Conservation (phyloP, 805 yeast genomes). For the Wickerhamomyces mucosus region DNA sequence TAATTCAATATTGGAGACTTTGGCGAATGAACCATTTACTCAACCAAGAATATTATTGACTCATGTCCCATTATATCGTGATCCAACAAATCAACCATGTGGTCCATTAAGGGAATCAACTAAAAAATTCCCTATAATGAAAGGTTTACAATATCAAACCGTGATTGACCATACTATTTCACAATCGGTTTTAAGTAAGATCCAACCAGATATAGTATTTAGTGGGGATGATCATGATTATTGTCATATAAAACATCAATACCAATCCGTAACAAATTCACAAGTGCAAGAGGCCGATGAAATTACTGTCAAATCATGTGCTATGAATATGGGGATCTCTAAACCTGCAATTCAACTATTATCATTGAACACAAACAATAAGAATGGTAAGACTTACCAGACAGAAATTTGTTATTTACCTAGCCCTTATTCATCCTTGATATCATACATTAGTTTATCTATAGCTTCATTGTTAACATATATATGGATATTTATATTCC, state of each 20-base stretch:
- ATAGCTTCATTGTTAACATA: too few relatives aligned
- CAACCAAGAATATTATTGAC: slow-evolving; percentile 61
- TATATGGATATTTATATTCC: too few relatives aligned
- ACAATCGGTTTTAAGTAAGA: slow-evolving; percentile 41
- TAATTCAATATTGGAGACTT: slow-evolving; percentile 36
- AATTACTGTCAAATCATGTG: slow-evolving; percentile 77
- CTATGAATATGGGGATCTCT: slow-evolving; percentile 88
- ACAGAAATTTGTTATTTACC: slow-evolving; percentile 52
- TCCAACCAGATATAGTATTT: slow-evolving; percentile 63
- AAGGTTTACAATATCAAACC: slow-evolving; percentile 85
- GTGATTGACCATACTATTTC: slow-evolving; percentile 60
- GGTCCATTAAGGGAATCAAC: slow-evolving; percentile 70
- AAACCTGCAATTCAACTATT: slow-evolving; percentile 83
- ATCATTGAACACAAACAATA: slow-evolving; percentile 37
- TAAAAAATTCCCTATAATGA: slow-evolving; percentile 53
- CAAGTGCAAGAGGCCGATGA: slow-evolving; percentile 42
- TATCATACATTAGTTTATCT: too few relatives aligned
- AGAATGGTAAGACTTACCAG: slow-evolving; percentile 20
- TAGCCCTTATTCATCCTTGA: slow-evolving; percentile 37
- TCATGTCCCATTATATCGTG: slow-evolving; percentile 84
- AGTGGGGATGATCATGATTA: slow-evolving; percentile 98
- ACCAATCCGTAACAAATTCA: slow-evolving; percentile 11
- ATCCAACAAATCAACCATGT: slow-evolving; percentile 52
- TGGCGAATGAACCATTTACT: slow-evolving; percentile 16
- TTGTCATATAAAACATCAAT: slow-evolving; percentile 62